phyloP scores from a whole-genome alignment of 257 asterid genomes.

The Plantago elongata region DNA sequence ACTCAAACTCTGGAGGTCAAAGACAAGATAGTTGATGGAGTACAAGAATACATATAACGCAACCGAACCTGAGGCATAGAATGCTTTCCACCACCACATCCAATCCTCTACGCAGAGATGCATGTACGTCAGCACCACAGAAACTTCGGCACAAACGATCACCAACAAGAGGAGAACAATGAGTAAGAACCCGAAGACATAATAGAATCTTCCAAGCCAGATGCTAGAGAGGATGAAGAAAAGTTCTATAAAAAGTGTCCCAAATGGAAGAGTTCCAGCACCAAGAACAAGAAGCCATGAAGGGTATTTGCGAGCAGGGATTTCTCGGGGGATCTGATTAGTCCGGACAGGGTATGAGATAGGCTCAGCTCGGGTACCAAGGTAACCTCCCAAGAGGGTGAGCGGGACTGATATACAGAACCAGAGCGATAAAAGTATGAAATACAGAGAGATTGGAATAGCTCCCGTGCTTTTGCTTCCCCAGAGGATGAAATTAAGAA shows the following conservation, averaged over 20 bases:
- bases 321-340: constrained; percentile 80
- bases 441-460: constrained; percentile 65
- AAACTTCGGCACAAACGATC: constrained; percentile 75
- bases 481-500: constrained; percentile 76
- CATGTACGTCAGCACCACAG: constrained; percentile 81
- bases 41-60: constrained; percentile 70
- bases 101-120: constrained; percentile 90
- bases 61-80: constrained; percentile 78
- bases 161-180: constrained; percentile 57
- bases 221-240: constrained; percentile 84
- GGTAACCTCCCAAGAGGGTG: constrained; percentile 72
- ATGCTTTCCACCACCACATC: constrained; percentile 99
- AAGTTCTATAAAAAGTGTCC: constrained; percentile 83
- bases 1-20: constrained; percentile 80
- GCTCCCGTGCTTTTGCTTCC: constrained; percentile 87
- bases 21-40: constrained; percentile 75
- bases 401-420: constrained; percentile 87
- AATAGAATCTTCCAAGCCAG: constrained; percentile 84
- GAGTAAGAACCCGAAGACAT: constrained; percentile 74
- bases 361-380: constrained; percentile 62
- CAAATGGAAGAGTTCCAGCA: constrained; percentile 89
- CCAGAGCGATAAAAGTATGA: constrained; percentile 66
- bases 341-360: constrained; percentile 70
- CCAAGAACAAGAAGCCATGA: constrained; percentile 90
- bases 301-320: constrained; percentile 70